Conservation (phyloP, 1,139 yeast species). For the Sugiyamaella grinbergsii region DNA sequence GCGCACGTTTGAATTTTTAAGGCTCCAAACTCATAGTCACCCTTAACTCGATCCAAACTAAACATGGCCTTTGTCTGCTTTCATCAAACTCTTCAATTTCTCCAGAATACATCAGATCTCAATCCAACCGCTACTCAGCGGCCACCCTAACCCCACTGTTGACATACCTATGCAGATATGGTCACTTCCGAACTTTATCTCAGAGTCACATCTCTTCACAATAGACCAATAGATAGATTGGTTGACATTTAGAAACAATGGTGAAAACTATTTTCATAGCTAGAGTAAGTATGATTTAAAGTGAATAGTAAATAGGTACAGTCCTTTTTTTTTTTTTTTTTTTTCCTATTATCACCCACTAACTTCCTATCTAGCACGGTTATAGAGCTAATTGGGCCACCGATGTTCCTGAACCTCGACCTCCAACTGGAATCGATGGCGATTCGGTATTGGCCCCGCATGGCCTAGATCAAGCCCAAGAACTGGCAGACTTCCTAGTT, state of each 20-base stretch:
- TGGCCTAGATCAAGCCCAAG: slow-evolving; percentile 78
- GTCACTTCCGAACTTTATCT: too few relatives aligned
- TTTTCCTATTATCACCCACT: neutral
- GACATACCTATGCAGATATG: too few relatives aligned
- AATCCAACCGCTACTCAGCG: too few relatives aligned
- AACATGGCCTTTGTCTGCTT: too few relatives aligned
- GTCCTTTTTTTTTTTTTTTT: neutral
- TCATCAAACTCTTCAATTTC: too few relatives aligned
- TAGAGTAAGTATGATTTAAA: slow-evolving; percentile 25
- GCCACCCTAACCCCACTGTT: too few relatives aligned
- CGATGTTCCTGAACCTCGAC: slow-evolving; percentile 51
- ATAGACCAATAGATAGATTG: neutral
- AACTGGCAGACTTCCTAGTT: slow-evolving; percentile 58
- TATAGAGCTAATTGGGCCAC: slow-evolving; percentile 75
- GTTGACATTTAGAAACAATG: slow-evolving; percentile 19
- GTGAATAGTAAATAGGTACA: neutral
- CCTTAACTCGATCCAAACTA: too few relatives aligned
- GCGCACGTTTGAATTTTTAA: too few relatives aligned
- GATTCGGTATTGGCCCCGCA: slow-evolving; percentile 80
- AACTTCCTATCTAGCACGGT: slow-evolving; percentile 57
- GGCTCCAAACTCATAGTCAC: too few relatives aligned
- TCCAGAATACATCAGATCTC: too few relatives aligned
- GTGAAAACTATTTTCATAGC: slow-evolving; percentile 32
- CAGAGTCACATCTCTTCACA: too few relatives aligned
- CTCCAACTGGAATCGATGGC: slow-evolving; percentile 81